Conservation (phyloP, 805 yeast genomes). For the Candida ortonii region DNA sequence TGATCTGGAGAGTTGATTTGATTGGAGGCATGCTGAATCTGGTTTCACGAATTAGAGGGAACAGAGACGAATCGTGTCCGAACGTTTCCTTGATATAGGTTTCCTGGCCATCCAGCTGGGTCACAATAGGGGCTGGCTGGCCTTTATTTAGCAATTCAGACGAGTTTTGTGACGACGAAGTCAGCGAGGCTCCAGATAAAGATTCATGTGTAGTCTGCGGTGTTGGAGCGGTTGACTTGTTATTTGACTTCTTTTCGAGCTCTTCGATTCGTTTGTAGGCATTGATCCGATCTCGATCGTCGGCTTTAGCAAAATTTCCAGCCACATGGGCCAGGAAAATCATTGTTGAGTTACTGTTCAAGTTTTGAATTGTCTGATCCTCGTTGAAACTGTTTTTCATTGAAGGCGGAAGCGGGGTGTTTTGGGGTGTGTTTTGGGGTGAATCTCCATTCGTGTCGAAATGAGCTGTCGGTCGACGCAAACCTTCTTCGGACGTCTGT, state of each 20-base stretch:
- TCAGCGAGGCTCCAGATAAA: conserved; percentile 7
- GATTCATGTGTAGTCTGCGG: too few relatives aligned
- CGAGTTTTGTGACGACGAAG: neutral
- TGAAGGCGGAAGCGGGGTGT: too few relatives aligned
- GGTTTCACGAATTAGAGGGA: conserved; percentile 22
- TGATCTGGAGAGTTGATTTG: conserved; percentile 38
- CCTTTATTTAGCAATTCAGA: neutral
- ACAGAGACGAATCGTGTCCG: conserved; percentile 28
- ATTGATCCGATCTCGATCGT: conserved; percentile 58
- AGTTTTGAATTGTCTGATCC: conserved; percentile 1
- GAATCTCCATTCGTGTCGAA: too few relatives aligned
- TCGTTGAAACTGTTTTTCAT: conserved; percentile 1
- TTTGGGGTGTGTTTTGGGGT: too few relatives aligned
- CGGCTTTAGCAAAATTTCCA: conserved; percentile 69
- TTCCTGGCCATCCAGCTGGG: conserved; percentile 9
- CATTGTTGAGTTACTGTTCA: conserved; percentile 48
- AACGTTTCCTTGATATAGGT: conserved; percentile 22
- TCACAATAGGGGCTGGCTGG: conserved; percentile 1
- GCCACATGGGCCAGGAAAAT: conserved; percentile 77
- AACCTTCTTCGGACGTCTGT: too few relatives aligned
- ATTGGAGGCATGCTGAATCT: conserved; percentile 44
- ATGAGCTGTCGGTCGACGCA: too few relatives aligned
- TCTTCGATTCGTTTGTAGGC: conserved; percentile 48
- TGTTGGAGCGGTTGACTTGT: conserved; percentile 1
- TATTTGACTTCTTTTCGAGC: conserved; percentile 35